Evolutionary conservation across 768 basidiomycete species (phyloP).

Genomic region (Fomitopsis serialis): DNA sequence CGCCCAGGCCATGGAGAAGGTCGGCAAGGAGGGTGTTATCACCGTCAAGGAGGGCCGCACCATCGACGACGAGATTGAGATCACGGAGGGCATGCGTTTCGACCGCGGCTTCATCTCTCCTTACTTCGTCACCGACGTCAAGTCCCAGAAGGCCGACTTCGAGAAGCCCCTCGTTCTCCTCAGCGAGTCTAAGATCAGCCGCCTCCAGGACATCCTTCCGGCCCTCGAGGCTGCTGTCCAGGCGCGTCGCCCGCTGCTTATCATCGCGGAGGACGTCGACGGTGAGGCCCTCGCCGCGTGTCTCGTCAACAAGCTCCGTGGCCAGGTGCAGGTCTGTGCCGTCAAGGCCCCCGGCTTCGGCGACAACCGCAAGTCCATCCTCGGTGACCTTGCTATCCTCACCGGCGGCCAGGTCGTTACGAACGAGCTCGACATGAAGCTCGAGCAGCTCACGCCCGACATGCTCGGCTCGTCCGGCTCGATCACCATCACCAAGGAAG

Average conservation of each 20-base stretch:
- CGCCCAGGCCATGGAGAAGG: constrained; percentile 99
- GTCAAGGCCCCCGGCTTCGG: constrained; percentile 99
- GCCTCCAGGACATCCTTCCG: constrained; percentile 92
- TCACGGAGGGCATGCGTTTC: constrained; percentile 99
- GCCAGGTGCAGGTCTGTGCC: constrained; percentile 89
- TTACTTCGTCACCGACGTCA: constrained; percentile 98
- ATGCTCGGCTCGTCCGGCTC: constrained; percentile 88
- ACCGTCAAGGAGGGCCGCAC: constrained; percentile 99
- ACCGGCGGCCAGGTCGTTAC: constrained; percentile 98
- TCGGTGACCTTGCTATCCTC: constrained; percentile 94
- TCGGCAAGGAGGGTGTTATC: constrained; percentile 99
- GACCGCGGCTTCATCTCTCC: constrained; percentile 98
- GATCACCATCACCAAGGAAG: constrained; percentile 95
- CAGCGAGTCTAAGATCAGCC: constrained; percentile 96
- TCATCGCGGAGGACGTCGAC: constrained; percentile 97
- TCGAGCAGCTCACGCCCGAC: constrained; percentile 84
- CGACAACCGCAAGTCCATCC: constrained; percentile 97
- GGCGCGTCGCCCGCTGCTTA: constrained; percentile 83
- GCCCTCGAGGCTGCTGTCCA: constrained; percentile 80
- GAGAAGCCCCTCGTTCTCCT: constrained; percentile 95
- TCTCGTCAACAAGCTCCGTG: constrained; percentile 98
- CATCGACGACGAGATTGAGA: constrained; percentile 98
- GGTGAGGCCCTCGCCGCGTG: constrained; percentile 97
- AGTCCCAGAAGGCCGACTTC: constrained; percentile 91
- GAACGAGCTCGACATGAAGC: constrained; percentile 89